These are phyloP conservation scores for Plectosphaerella plurivora DNA, from an alignment of 2,329 filamentous ascomycete genomes.

Conservation along the genomic window DNA sequence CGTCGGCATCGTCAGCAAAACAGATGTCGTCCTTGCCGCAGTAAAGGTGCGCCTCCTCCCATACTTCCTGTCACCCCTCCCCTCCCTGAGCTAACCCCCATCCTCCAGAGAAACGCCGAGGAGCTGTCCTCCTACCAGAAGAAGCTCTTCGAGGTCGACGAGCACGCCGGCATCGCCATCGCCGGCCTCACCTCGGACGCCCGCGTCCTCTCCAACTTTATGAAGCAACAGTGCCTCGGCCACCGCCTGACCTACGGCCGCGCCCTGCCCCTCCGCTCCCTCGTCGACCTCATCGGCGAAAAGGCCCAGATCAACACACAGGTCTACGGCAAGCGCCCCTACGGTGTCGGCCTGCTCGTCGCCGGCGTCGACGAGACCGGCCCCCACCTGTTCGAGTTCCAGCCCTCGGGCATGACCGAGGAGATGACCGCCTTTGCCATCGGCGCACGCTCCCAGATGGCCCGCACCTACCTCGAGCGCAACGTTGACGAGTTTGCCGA, in stretches of 20 bases:
- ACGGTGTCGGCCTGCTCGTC: slow-evolving; percentile 89
- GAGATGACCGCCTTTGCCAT: slow-evolving; percentile 98
- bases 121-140: slow-evolving; percentile 99
- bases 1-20: slow-evolving; percentile 95
- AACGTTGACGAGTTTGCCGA: slow-evolving; percentile 80
- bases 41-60: slow-evolving; percentile 67
- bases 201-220: slow-evolving; percentile 99
- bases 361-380: slow-evolving; percentile 92
- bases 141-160: slow-evolving; percentile 96
- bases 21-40: slow-evolving; percentile 90
- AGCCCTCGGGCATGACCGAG: slow-evolving; percentile 90
- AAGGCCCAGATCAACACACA: slow-evolving; percentile 98
- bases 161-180: slow-evolving; percentile 92
- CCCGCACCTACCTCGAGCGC: slow-evolving; percentile 90
- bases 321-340: slow-evolving; percentile 92
- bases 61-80: neutral
- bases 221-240: slow-evolving; percentile 98
- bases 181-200: slow-evolving; percentile 96
- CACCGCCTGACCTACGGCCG: slow-evolving; percentile 95
- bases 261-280: slow-evolving; percentile 81
- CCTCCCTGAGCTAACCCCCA: neutral
- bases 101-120: slow-evolving; percentile 84
- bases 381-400: slow-evolving; percentile 97
- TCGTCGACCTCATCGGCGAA: slow-evolving; percentile 89
- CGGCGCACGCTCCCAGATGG: slow-evolving; percentile 94